Percentiles rank a stretch among this genome's conserved stretches.
Evolutionary conservation across 768 basidiomycete species (phyloP).

Genomic region (Tulasnella sp.): DNA sequence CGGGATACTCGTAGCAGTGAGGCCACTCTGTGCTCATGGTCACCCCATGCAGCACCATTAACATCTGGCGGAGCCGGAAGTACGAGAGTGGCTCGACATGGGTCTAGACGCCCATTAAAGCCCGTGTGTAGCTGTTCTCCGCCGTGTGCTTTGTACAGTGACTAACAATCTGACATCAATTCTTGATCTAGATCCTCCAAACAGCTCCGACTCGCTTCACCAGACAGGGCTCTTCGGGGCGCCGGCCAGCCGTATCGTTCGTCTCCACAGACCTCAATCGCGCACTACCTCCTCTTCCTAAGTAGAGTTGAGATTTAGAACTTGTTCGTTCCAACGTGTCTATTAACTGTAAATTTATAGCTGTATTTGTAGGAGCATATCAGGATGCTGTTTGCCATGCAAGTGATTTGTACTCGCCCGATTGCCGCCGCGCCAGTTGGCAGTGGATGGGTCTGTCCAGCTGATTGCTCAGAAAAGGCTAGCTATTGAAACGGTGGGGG

Average conservation of each 20-base stretch:
- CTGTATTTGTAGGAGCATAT: not conserved
- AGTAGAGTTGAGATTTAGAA: not conserved
- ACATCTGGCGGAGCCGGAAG: not conserved
- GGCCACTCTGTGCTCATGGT: not conserved
- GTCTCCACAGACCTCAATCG: not conserved
- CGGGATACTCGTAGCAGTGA: not conserved
- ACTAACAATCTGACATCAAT: not conserved
- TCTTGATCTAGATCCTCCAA: not conserved
- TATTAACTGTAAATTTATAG: not conserved
- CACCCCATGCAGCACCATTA: not conserved
- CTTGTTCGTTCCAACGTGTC: not conserved
- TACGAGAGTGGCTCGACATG: not conserved
- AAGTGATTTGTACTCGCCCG: too few relatives aligned
- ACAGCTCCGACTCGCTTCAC: not conserved
- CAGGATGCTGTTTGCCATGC: not conserved
- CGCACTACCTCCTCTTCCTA: not conserved
- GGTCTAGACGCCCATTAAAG: not conserved
- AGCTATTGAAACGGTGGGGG: too few relatives aligned
- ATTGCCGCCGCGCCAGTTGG: too few relatives aligned
- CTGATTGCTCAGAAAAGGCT: too few relatives aligned
- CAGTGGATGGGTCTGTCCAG: too few relatives aligned
- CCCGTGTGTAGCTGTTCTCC: not conserved
- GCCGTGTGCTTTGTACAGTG: not conserved
- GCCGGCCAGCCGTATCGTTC: not conserved
- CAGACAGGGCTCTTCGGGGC: not conserved